Conservation (phyloP, 1,284 basidiomycete genomes). For the Taiwanofungus camphoratus region DNA sequence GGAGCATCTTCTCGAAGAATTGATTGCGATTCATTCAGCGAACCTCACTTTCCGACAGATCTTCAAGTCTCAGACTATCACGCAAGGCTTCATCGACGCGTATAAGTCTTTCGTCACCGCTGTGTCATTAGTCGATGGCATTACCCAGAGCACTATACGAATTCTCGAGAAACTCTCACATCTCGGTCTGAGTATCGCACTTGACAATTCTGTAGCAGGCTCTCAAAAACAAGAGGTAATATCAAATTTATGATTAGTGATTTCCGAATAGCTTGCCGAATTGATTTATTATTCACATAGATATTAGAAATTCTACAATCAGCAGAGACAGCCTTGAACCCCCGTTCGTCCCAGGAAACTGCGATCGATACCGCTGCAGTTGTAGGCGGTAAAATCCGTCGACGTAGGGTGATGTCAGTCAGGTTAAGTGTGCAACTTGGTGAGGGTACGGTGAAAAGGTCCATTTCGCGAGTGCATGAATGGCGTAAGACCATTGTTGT, state of each 20-base stretch:
- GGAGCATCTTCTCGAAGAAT: constrained; percentile 58
- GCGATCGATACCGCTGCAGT: constrained; percentile 48
- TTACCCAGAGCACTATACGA: constrained; percentile 42
- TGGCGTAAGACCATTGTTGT: constrained; percentile 64
- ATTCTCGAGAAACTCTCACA: constrained; percentile 65
- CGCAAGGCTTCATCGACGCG: constrained; percentile 57
- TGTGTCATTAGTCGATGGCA: constrained; percentile 30
- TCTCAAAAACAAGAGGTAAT: constrained; percentile 64
- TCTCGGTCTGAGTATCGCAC: constrained; percentile 57
- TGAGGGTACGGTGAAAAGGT: constrained; percentile 56
- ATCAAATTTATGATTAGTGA: background rate
- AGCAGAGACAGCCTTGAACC: constrained; percentile 48
- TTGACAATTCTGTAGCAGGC: constrained; percentile 53
- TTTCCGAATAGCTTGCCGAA: background rate
- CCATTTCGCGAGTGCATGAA: constrained; percentile 53
- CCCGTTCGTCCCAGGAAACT: constrained; percentile 38
- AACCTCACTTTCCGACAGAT: constrained; percentile 60
- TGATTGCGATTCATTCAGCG: constrained; percentile 59
- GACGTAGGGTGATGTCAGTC: constrained; percentile 47
- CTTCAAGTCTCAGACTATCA: constrained; percentile 65
- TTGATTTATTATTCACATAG: constrained; percentile 27
- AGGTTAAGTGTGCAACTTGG: constrained; percentile 57
- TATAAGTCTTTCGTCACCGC: constrained; percentile 51
- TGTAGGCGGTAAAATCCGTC: constrained; percentile 42
- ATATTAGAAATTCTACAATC: constrained; percentile 52